Evolutionary conservation across 192 early-diverging fungal genomes (phyloP).

Genomic region (Rhizophlyctis rosea): DNA sequence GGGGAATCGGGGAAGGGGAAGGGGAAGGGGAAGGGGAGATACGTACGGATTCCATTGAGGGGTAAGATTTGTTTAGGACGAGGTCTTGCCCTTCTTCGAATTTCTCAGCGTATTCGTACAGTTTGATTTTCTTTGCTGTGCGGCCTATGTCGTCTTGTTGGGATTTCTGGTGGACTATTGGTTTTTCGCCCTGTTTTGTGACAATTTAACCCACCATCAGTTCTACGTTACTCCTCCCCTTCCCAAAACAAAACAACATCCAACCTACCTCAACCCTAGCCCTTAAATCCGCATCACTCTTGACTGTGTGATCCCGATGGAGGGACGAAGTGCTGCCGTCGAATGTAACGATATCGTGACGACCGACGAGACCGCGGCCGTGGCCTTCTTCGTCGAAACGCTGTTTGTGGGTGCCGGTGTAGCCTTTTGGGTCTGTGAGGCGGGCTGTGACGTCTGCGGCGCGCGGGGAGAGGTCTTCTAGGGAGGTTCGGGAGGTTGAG

Average conservation of each 20-base stretch:
- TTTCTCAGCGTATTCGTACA: conserved; percentile 29
- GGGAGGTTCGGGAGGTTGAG: conserved; percentile 10
- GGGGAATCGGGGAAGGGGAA: background rate
- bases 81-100: conserved; percentile 21
- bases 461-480: conserved; percentile 19
- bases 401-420: conserved; percentile 35
- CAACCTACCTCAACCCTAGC: background rate
- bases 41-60: conserved; percentile 24
- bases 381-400: conserved; percentile 31
- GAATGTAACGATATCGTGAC: conserved; percentile 26
- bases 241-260: too few species aligned
- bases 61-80: conserved; percentile 28
- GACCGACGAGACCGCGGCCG: conserved; percentile 30
- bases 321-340: conserved; percentile 28
- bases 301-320: conserved; percentile 14
- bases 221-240: too few species aligned
- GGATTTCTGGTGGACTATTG: conserved; percentile 18
- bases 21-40: background rate
- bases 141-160: conserved; percentile 23
- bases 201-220: too few species aligned
- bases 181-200: conserved; percentile 22
- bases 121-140: conserved; percentile 25
- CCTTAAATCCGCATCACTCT: background rate
- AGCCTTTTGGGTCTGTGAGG: conserved; percentile 17
- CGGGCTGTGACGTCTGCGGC: conserved; percentile 28